Evolutionary conservation across 371 early-diverging fungal species (phyloP).

Genomic region (Saksenaea vasiformis): DNA sequence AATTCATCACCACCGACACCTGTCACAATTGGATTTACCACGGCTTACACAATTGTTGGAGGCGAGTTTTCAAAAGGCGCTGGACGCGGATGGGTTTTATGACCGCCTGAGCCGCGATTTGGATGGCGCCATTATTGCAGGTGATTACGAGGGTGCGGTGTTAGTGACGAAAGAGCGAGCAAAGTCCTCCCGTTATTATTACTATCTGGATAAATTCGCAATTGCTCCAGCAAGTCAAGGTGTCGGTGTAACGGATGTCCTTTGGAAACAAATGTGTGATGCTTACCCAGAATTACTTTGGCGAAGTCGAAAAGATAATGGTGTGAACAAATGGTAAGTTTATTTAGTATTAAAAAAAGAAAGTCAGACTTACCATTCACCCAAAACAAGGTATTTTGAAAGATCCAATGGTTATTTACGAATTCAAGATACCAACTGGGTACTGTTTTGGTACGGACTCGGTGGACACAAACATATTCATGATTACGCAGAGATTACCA

Average conservation of each 20-base stretch:
- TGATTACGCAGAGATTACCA: slow-evolving; percentile 37
- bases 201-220: slow-evolving; percentile 93
- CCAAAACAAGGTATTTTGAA: slow-evolving; percentile 78
- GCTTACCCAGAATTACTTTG: slow-evolving; percentile 79
- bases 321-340: slow-evolving; percentile 88
- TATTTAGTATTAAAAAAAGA: background rate
- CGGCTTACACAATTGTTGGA: slow-evolving; percentile 71
- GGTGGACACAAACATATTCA: slow-evolving; percentile 42
- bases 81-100: slow-evolving; percentile 64
- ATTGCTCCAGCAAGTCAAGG: slow-evolving; percentile 88
- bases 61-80: slow-evolving; percentile 72
- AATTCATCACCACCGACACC: slow-evolving; percentile 51
- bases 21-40: slow-evolving; percentile 55
- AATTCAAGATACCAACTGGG: slow-evolving; percentile 70
- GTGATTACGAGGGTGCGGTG: slow-evolving; percentile 74
- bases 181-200: slow-evolving; percentile 13
- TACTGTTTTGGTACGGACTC: slow-evolving; percentile 76
- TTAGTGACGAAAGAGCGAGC: slow-evolving; percentile 38
- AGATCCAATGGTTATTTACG: slow-evolving; percentile 75
- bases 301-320: slow-evolving; percentile 87
- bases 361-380: background rate
- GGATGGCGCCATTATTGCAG: slow-evolving; percentile 77
- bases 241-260: slow-evolving; percentile 89
- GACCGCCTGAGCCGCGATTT: slow-evolving; percentile 58
- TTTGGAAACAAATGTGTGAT: slow-evolving; percentile 82